Conservation (phyloP, 495 filamentous ascomycete species). For the Podospora anserina region DNA sequence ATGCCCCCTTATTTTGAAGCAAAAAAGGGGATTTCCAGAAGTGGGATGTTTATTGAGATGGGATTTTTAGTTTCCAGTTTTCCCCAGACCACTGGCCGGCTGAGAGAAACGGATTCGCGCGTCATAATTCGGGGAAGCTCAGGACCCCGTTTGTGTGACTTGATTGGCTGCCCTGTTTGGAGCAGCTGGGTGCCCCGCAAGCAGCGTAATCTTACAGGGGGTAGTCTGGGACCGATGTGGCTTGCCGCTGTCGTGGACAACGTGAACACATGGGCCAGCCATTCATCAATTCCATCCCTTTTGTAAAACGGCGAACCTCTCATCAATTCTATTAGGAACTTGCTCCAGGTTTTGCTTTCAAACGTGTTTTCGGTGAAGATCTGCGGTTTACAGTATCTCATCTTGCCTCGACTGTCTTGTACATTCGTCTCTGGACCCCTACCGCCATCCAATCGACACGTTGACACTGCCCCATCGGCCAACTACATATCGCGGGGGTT, state of each 20-base stretch:
- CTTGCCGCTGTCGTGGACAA: background rate
- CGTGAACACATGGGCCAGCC: background rate
- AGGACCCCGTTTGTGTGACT: background rate
- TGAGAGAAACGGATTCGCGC: background rate
- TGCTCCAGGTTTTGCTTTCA: background rate
- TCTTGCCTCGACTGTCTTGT: background rate
- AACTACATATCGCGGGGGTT: background rate
- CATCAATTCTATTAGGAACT: background rate
- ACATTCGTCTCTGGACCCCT: background rate
- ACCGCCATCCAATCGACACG: slow-evolving; percentile 1
- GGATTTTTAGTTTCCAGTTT: background rate
- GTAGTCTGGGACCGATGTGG: background rate
- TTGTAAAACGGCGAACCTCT: background rate
- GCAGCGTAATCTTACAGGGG: background rate
- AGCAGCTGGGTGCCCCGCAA: background rate
- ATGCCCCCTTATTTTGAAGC: background rate
- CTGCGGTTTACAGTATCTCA: background rate
- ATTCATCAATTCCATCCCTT: background rate
- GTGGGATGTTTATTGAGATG: background rate
- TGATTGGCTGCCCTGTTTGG: background rate
- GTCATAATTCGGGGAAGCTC: background rate
- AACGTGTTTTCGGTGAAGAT: background rate
- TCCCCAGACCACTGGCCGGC: background rate
- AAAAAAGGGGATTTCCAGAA: background rate
- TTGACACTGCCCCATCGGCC: background rate